Percentiles rank a stretch among this genome's conserved stretches.
Evolutionary conservation across 768 basidiomycete genomes (phyloP).

Genomic region (Obba rivulosa): DNA sequence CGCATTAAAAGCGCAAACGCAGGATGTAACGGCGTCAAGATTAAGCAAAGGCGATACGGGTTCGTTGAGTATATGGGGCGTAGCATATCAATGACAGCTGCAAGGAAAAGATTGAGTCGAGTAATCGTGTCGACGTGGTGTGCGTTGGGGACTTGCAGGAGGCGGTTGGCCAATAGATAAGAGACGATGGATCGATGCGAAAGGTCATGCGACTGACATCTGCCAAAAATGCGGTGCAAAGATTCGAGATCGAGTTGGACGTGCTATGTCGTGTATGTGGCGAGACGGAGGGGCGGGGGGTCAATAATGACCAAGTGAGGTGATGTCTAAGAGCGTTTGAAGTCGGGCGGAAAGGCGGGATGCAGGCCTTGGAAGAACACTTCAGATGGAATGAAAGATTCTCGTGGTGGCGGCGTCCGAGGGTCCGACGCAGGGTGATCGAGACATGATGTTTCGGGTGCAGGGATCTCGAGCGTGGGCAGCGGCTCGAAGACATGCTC

Average conservation of each 20-base stretch:
- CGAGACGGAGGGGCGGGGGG: constrained; percentile 7
- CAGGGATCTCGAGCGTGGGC: constrained; percentile 2
- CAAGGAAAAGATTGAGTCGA: too few species aligned
- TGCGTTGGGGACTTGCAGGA: too few species aligned
- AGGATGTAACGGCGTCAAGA: too few species aligned
- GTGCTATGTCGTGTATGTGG: constrained; percentile 10
- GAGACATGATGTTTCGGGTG: not conserved
- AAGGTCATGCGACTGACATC: constrained; percentile 4
- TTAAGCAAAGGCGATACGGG: too few species aligned
- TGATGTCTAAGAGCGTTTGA: constrained; percentile 8
- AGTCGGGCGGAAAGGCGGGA: constrained; percentile 15
- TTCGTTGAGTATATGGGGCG: too few species aligned
- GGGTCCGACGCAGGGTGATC: constrained; percentile 6
- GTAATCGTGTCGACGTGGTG: too few species aligned
- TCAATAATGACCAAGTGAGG: not conserved
- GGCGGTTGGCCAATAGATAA: too few species aligned
- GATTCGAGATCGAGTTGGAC: constrained; percentile 10
- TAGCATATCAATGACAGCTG: too few species aligned
- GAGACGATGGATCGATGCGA: constrained; percentile 1
- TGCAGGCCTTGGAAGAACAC: constrained; percentile 14
- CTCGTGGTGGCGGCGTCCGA: constrained; percentile 13
- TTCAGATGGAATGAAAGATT: constrained; percentile 7
- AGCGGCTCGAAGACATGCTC: not conserved
- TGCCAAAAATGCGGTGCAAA: not conserved
- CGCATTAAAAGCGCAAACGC: too few species aligned